A percentile compares a stretch with the other conserved stretches of the same genome.
Evolutionary conservation across 2,329 filamentous ascomycete species (phyloP).

Genomic region (Aureobasidium musti): DNA sequence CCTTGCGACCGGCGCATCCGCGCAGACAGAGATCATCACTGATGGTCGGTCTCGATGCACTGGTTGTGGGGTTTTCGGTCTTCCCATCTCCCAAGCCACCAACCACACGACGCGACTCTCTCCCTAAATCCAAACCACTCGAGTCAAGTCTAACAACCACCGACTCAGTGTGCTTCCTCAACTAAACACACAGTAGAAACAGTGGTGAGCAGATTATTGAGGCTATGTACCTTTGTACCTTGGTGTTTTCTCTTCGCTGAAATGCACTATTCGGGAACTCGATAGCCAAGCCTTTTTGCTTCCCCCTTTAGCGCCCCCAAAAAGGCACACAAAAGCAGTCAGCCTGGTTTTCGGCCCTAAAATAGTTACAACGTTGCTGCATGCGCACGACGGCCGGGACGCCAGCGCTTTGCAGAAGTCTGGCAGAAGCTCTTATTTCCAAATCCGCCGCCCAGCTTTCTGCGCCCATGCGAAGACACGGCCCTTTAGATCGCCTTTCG

Average conservation of each 20-base stretch:
- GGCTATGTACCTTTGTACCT: not conserved
- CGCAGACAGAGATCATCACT: not conserved
- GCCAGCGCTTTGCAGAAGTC: constrained; percentile 12
- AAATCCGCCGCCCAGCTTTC: not conserved
- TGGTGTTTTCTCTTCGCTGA: not conserved
- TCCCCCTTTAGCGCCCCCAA: no score
- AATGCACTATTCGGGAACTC: not conserved
- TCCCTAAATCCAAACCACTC: not conserved
- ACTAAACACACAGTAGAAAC: not conserved
- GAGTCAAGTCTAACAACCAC: not conserved
- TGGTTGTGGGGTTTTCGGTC: not conserved
- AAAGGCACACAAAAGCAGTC: no score
- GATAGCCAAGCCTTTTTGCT: no score
- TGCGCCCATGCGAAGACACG: no score
- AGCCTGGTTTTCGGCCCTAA: not conserved
- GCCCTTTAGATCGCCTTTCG: no score
- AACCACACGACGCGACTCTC: not conserved
- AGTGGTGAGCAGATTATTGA: not conserved
- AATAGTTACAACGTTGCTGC: constrained; percentile 25
- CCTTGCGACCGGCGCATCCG: not conserved
- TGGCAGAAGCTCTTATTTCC: constrained; percentile 5
- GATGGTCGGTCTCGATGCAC: not conserved
- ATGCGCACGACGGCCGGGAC: not conserved
- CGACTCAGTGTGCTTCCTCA: not conserved
- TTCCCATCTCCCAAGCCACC: not conserved